A percentile compares a stretch with the other conserved stretches of the same genome.
These are phyloP conservation scores for Eucalyptus caleyi DNA, from an alignment of 345 rosid genomes.

Conservation along the genomic window DNA sequence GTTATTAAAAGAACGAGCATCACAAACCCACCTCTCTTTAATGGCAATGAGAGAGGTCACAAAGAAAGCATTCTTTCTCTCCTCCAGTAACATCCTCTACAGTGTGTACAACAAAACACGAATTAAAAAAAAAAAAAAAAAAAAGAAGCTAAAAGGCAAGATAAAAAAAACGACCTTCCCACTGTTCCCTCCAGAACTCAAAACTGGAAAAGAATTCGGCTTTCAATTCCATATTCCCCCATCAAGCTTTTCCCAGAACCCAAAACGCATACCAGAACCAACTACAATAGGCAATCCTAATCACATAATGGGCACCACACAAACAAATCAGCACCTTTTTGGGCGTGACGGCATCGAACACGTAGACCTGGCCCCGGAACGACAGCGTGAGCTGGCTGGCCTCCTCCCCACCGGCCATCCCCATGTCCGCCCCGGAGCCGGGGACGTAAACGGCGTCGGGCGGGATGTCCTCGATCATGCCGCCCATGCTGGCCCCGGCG, in stretches of 20 bases:
- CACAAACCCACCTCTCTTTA: not conserved
- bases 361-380: slow-evolving; percentile 87
- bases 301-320: not conserved
- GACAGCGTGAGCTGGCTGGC: slow-evolving; percentile 68
- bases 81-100: not conserved
- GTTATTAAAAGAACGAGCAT: not conserved
- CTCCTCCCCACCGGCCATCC: slow-evolving; percentile 12
- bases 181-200: not conserved
- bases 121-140: not conserved
- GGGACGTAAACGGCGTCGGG: slow-evolving; percentile 36
- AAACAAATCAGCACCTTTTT: slow-evolving; percentile 42
- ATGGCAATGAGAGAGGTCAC: not conserved
- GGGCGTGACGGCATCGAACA: slow-evolving; percentile 68
- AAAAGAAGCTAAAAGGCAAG: not conserved
- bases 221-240: not conserved
- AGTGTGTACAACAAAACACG: not conserved
- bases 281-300: not conserved
- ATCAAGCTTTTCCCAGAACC: not conserved
- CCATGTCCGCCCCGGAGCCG: slow-evolving; percentile 19
- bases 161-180: not conserved
- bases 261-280: not conserved
- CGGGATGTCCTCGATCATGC: slow-evolving; percentile 35
- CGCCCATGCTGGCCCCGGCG: slow-evolving; percentile 27
- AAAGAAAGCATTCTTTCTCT: not conserved
- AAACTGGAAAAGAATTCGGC: not conserved